Conservation (phyloP, 495 filamentous ascomycete genomes). For the Penicilliopsis zonata region DNA sequence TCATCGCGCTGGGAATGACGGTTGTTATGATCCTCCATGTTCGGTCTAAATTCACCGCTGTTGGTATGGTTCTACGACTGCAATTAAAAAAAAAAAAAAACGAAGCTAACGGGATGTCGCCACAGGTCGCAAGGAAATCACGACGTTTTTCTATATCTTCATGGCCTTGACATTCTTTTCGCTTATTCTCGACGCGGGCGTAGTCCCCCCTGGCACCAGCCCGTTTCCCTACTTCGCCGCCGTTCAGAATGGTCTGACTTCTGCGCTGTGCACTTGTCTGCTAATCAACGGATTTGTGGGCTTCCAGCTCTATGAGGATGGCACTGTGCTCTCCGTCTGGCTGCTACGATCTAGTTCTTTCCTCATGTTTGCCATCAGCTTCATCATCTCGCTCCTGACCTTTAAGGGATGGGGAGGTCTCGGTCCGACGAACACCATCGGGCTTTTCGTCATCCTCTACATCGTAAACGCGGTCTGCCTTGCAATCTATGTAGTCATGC, state of each 20-base stretch:
- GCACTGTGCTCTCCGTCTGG: conserved; percentile 92
- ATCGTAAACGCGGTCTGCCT: conserved; percentile 80
- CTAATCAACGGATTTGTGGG: conserved; percentile 97
- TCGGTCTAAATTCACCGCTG: conserved; percentile 93
- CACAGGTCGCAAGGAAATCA: conserved; percentile 93
- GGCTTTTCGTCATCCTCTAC: conserved; percentile 88
- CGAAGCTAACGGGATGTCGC: conserved; percentile 5
- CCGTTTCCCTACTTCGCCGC: conserved; percentile 88
- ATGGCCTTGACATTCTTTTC: conserved; percentile 81
- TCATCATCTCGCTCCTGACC: conserved; percentile 77
- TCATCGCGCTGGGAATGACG: conserved; percentile 82
- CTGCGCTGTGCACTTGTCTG: conserved; percentile 77
- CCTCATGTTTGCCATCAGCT: conserved; percentile 76
- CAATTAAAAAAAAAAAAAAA: not conserved
- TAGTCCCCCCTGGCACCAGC: conserved; percentile 67
- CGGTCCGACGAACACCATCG: conserved; percentile 71
- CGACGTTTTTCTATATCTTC: conserved; percentile 95
- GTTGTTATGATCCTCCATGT: conserved; percentile 96
- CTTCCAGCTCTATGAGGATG: conserved; percentile 97
- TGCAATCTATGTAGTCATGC: conserved; percentile 75
- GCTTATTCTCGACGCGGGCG: conserved; percentile 85
- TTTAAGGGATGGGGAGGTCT: conserved; percentile 89
- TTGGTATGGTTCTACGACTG: conserved; percentile 53
- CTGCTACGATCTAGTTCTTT: conserved; percentile 67
- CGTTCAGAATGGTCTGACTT: conserved; percentile 80